Base-by-base conservation (phyloP, 2,329 filamentous ascomycete genomes). In the Aschersonia sp. region DNA sequence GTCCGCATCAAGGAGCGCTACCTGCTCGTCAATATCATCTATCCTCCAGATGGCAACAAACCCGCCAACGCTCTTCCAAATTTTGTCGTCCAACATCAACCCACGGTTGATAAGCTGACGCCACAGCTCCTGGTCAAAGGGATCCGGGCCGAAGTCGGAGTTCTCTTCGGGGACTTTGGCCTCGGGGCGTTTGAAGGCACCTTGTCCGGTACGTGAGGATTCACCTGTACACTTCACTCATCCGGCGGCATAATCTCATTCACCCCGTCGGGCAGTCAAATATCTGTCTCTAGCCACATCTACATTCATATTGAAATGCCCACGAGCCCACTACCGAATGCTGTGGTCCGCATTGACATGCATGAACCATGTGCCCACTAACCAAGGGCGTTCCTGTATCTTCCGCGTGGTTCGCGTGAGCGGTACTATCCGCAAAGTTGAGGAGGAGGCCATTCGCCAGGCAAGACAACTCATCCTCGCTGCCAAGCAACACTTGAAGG, bases 1-100 rank as follows among this genome's bases (percentile, higher is more conserved):
- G 92, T 98, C 50, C 87, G 92, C 60, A 79, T 97, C 55, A 98
- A 98, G 67, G 84, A 95, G 65, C 83, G 92, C 58, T 98, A 98
- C 64, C 77, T 98, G 14, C 79, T 97, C n/a, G 79, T 97, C 52
- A 87, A 94, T 61, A 88, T 97, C 54, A 73, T 97, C 44, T 95
- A 95, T 58, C 87, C 89, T 0, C 73, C 79, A 6, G 68, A 77
- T 10, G 52, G 69, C 8, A 52, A 58, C 8, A 58, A 56, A 50
- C 51, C 56, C 50, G 64, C 62, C 49, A 45, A 60, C 35, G 62
- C 66, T 55, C 55, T 73, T 58, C 63, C 84, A 60, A 63, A 77
- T 68, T 71, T 84, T 49, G 68, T 97, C 31, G 72, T 81, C 47
- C 83, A 94, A 65, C 83, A 89, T 62, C 79, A 83, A 45, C 88